Evolutionary conservation across 108 stramenopile genomes (phyloP).

Genomic region (Ochromonas danica): DNA sequence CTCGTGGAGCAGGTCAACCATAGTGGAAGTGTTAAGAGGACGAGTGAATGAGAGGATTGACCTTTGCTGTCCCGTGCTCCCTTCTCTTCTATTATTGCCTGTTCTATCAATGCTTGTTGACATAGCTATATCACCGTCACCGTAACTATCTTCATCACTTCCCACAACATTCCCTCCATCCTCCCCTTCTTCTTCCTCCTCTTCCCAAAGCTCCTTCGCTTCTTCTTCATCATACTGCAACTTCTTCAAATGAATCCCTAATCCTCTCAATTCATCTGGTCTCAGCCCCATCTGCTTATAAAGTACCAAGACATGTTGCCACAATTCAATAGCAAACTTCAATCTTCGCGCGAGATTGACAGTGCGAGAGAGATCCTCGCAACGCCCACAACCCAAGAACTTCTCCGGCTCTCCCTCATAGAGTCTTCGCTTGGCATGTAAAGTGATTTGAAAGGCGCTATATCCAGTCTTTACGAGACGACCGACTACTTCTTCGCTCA

Average conservation of each 20-base stretch:
- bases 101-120: too few species aligned
- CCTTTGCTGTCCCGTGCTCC: too few species aligned
- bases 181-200: too few species aligned
- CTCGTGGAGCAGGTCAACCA: too few species aligned
- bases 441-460: conserved; percentile 65
- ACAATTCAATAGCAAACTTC: neutral
- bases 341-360: conserved; percentile 37
- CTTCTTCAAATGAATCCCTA: conserved; percentile 29
- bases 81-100: too few species aligned
- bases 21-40: too few species aligned
- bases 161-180: too few species aligned
- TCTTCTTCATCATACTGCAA: too few species aligned
- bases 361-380: conserved; percentile 68
- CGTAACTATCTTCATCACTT: too few species aligned
- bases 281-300: neutral
- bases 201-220: too few species aligned
- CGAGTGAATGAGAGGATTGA: too few species aligned
- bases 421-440: conserved; percentile 81
- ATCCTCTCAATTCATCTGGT: neutral
- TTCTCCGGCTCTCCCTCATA: conserved; percentile 67
- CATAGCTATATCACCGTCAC: too few species aligned
- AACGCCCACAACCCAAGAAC: conserved; percentile 80
- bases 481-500: conserved; percentile 71
- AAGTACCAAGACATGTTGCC: neutral
- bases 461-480: conserved; percentile 67